A percentile compares a stretch with the other conserved stretches of the same genome.
phyloP scores from a whole-genome alignment of 23 red algal genomes.

The Gracilaria domingensis region DNA sequence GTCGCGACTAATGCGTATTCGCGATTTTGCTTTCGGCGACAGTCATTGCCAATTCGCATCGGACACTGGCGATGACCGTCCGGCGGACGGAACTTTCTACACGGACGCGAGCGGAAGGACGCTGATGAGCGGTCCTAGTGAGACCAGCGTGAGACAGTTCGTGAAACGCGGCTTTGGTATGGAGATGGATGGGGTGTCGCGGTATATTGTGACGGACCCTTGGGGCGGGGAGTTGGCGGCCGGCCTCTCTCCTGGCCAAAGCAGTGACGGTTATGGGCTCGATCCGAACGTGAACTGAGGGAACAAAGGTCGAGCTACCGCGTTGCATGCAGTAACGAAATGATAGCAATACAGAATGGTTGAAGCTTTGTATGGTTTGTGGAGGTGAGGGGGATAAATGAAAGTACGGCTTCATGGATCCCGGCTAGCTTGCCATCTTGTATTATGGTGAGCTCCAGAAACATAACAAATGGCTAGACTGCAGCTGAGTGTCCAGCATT shows the following conservation, averaged over 20 bases:
- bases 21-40: slow-evolving; percentile 8
- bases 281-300: slow-evolving; percentile 24
- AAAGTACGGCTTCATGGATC: too few relatives aligned
- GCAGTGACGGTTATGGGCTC: slow-evolving; percentile 8
- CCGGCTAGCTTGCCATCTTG: too few relatives aligned
- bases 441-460: too few relatives aligned
- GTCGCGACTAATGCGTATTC: background rate
- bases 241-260: background rate
- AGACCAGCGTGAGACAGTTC: slow-evolving; percentile 40
- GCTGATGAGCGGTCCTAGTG: slow-evolving; percentile 30
- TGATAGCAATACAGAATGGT: too few relatives aligned
- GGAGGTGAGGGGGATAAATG: too few relatives aligned
- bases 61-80: background rate
- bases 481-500: too few relatives aligned
- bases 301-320: background rate
- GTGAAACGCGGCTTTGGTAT: slow-evolving; percentile 49
- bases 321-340: too few relatives aligned
- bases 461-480: too few relatives aligned
- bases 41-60: background rate
- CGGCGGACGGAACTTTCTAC: slow-evolving; percentile 40
- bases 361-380: too few relatives aligned
- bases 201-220: slow-evolving; percentile 1
- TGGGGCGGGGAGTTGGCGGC: background rate
- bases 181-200: slow-evolving; percentile 11
- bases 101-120: slow-evolving; percentile 29